Conservation (phyloP, 306 rosid species). For the Dalbergia oliveri region DNA sequence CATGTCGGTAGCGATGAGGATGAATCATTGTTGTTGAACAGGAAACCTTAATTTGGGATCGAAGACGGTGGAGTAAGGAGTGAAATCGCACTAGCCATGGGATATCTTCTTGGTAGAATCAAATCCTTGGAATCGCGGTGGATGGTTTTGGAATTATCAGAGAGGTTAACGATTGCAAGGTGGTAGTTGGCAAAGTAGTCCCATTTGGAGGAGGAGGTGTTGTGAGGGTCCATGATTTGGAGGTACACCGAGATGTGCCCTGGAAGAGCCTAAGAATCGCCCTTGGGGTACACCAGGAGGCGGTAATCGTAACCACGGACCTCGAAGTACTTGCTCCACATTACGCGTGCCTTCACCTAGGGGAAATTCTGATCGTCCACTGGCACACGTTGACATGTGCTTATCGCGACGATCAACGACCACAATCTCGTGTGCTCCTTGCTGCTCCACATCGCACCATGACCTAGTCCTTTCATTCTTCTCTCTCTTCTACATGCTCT, state of each 20-base stretch:
- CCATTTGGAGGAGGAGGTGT: constrained; percentile 93
- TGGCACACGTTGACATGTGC: no score
- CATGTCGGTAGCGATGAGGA: no score
- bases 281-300: constrained; percentile 89
- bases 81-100: no score
- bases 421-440: constrained; percentile 72
- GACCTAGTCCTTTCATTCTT: no score
- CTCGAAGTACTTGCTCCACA: constrained; percentile 99
- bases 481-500: no score
- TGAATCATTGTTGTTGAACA: no score
- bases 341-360: constrained; percentile 89
- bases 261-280: constrained; percentile 93
- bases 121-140: no score
- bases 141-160: no score
- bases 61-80: no score
- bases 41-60: no score
- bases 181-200: constrained; percentile 98
- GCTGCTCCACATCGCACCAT: no score
- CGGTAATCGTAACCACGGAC: constrained; percentile 99
- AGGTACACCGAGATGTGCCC: constrained; percentile 95
- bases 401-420: constrained; percentile 83
- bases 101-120: no score
- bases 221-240: constrained; percentile 99
- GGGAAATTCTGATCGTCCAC: constrained; percentile 91
- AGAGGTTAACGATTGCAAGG: constrained; percentile 84